Base-by-base conservation (phyloP, 106 monocot genomes). In the Amphibolis antarctica region DNA sequence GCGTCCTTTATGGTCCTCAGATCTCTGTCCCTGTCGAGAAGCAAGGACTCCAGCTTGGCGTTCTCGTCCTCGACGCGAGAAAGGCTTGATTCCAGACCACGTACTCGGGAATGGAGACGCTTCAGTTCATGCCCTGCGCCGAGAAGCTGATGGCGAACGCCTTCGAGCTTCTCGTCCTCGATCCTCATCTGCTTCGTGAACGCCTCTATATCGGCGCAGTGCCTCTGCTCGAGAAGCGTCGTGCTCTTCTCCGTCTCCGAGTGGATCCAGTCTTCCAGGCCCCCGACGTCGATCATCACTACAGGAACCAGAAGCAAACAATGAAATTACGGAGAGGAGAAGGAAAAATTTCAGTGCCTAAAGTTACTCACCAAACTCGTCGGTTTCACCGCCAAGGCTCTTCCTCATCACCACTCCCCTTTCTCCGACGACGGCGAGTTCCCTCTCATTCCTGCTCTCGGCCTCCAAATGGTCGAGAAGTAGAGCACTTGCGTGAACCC, bases 151-250 rank as follows among this genome's bases (percentile, higher is more conserved):
- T 86, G 86, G 20, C 59, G 76, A 1, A 80, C 58, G 17, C 71
- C 72, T 60, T 89, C 89, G 6, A 94, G 67, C 66, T 82, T 86
- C 74, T 89, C 94, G 24, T 94, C 94, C 68, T 86, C 86, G 53
- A 75, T 55, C 43, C 83, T 80, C 78, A 89, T 68, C 67, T 96
- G 86, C 57, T 86, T 89, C 60, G 78, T 58, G 67, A 94, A 89
- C 28, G 86, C 93, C 66, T 89, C 86, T n/a, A 94, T 69, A 51
- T 89, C 89, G 18, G 71, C 68, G 31, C 43, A 70, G 69, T 94
- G 86, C 47, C 66, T 80, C 44, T 81, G 69, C 64, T 80, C 76
- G 0, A 86, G 67, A 22, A 81, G 56, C 10, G 60, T 21, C 12
- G 62, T 68, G 14, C 71, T 76, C 71, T 83, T 86, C 54, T 86